A percentile compares a stretch with the other conserved stretches of the same genome.
These are phyloP conservation scores for Metschnikowia noctiluminum DNA, from an alignment of 805 yeast genomes.

Conservation along the genomic window DNA sequence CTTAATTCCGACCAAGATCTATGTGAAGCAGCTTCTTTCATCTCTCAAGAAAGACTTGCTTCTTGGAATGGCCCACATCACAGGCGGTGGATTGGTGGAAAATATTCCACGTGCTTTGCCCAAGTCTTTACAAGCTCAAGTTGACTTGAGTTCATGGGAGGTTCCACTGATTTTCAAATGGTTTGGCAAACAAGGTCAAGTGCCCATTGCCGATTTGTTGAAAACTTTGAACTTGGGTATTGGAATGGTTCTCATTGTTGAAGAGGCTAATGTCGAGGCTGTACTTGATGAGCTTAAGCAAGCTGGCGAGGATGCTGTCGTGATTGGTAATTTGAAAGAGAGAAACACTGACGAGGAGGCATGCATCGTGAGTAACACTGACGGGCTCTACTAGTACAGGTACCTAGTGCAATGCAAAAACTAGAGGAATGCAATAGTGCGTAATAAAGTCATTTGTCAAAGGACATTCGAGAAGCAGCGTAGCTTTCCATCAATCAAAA, in stretches of 20 bases:
- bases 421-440: too few species aligned
- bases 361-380: slow-evolving; percentile 48
- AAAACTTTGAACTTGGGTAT: slow-evolving; percentile 95
- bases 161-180: slow-evolving; percentile 89
- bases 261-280: slow-evolving; percentile 57
- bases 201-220: slow-evolving; percentile 77
- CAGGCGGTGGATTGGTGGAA: slow-evolving; percentile 98
- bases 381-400: slow-evolving; percentile 13
- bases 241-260: slow-evolving; percentile 92
- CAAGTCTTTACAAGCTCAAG: slow-evolving; percentile 66
- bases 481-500: too few species aligned
- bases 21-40: slow-evolving; percentile 85
- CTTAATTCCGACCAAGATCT: slow-evolving; percentile 86
- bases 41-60: slow-evolving; percentile 64
- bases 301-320: slow-evolving; percentile 72
- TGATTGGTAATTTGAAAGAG: slow-evolving; percentile 38
- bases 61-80: slow-evolving; percentile 91
- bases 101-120: slow-evolving; percentile 96
- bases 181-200: slow-evolving; percentile 89
- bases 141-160: slow-evolving; percentile 78
- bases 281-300: slow-evolving; percentile 51
- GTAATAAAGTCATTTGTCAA: too few species aligned
- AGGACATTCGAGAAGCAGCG: too few species aligned
- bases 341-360: slow-evolving; percentile 49
- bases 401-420: too few species aligned